Percentiles rank a stretch among this genome's conserved stretches.
Evolutionary conservation across 805 yeast genomes (phyloP).

Genomic region (Wickerhamiella vanderwaltii): DNA sequence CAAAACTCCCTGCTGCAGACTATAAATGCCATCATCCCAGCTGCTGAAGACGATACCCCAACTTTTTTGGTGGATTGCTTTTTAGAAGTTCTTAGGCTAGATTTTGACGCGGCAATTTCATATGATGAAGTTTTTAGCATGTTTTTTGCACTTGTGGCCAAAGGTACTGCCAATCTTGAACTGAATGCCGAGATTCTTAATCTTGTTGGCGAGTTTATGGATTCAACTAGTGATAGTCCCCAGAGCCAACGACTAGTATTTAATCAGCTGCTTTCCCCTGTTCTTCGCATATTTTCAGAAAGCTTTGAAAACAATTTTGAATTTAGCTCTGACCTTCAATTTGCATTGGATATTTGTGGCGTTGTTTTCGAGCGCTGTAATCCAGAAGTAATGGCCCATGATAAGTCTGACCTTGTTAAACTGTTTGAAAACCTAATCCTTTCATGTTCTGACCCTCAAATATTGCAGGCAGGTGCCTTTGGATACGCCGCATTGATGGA

Average conservation of each 20-base stretch:
- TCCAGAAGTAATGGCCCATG: conserved; percentile 17
- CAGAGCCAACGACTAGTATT: conserved; percentile 13
- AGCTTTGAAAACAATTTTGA: conserved; percentile 24
- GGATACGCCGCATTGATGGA: conserved; percentile 50
- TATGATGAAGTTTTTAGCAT: conserved; percentile 36
- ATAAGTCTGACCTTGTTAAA: conserved; percentile 19
- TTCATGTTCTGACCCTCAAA: conserved; percentile 55
- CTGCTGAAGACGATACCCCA: conserved; percentile 70
- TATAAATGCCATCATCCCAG: conserved; percentile 38
- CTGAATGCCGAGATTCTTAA: conserved; percentile 56
- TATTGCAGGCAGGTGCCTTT: conserved; percentile 66
- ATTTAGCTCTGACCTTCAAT: conserved; percentile 48
- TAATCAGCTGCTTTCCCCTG: conserved; percentile 17
- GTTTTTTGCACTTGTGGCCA: conserved; percentile 51
- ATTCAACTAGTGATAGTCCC: conserved; percentile 31
- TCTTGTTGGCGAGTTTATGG: conserved; percentile 50
- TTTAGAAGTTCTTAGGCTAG: conserved; percentile 43
- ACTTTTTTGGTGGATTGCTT: conserved; percentile 60
- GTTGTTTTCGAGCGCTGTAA: conserved; percentile 24
- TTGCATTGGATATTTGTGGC: conserved; percentile 39
- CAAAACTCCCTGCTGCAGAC: conserved; percentile 25
- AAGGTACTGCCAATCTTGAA: conserved; percentile 65
- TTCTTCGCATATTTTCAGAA: conserved; percentile 12
- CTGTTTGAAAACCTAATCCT: conserved; percentile 39
- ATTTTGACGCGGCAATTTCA: conserved; percentile 27